Base-by-base conservation (phyloP, 2,329 filamentous ascomycete species). In the Nothophaeocryptopus gaeumannii region DNA sequence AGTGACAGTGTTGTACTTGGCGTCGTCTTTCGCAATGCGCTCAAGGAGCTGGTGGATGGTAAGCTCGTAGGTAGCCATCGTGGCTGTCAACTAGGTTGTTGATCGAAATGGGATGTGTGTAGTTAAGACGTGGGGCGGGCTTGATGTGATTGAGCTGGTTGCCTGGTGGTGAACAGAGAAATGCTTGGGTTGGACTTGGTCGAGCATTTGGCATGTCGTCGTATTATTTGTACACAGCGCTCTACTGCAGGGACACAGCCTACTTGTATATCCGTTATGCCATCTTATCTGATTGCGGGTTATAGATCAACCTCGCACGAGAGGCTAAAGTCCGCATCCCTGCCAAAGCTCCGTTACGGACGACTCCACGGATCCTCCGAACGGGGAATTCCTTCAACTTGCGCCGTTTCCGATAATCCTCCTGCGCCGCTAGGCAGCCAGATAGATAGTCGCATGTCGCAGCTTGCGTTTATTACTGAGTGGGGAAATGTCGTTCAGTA, bases 41-140 rank as follows among this genome's bases (percentile, higher is more conserved):
- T 47, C 39, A 26, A 59, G 46, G 40, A 59, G 54, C 40, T 57
- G 47, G 42, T 59, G 54, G 34, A 57, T 46, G 15, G 54, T 57
- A 39, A 59, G 52, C 26, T 57, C 47, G 46, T 59, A 59, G 45
- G 54, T 57, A 5, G 57, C 50, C 57, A 59, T 59, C 32, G n/a
- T 51, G 42, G 10, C 29, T 9, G 8, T 39, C 30, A 4, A 14
- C 4, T 35, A 26, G 20, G 39, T 44, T 14, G 26, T 33, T 43
- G 33, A 26, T 13, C 8, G n/a, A 12, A 26, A 8, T 49, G 38
- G 49, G 38, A 35, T 47, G 43, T 11, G 16, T 13, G 3, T 16
- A 9, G 2, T 3, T 2, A 15, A 37, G 31, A 12, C 20, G n/a
- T 20, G 40, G 14, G n/a, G 16, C 12, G 29, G 12, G 15, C 33